phyloP scores from a whole-genome alignment of 768 basidiomycete genomes.

The Lactarius sp. region DNA sequence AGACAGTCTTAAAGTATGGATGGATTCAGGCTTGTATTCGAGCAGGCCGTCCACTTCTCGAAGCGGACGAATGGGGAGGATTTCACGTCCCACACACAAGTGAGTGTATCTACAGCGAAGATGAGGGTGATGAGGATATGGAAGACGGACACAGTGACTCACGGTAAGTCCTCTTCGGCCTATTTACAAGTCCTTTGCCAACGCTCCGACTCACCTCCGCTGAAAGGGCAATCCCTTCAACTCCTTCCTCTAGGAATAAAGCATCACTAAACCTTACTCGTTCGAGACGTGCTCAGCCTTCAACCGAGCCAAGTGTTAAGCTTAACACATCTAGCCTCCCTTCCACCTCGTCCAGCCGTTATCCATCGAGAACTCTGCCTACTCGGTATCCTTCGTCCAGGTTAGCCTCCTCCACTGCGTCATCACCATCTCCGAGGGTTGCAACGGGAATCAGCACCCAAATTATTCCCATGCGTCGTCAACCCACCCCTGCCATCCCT shows the following conservation, averaged over 20 bases:
- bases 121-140: slow-evolving; percentile 6
- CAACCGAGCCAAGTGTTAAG: not conserved
- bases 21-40: slow-evolving; percentile 51
- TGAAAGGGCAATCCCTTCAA: not conserved
- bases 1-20: slow-evolving; percentile 46
- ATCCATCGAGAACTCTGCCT: not conserved
- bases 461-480: not conserved
- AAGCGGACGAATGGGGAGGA: slow-evolving; percentile 51
- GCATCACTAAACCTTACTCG: not conserved
- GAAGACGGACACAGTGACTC: not conserved
- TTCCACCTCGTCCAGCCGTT: not conserved
- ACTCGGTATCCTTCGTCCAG: not conserved
- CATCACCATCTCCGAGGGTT: not conserved
- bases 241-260: not conserved
- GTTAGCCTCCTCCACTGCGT: not conserved
- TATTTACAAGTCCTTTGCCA: not conserved
- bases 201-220: not conserved
- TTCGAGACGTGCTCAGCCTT: not conserved
- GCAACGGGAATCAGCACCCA: not conserved
- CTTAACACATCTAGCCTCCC: not conserved
- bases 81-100: slow-evolving; percentile 20
- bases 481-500: not conserved
- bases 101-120: slow-evolving; percentile 24
- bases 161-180: not conserved
- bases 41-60: slow-evolving; percentile 42